Percentiles rank a stretch among this genome's conserved stretches.
Evolutionary conservation across 1,284 basidiomycete genomes (phyloP).

Genomic region (Leccinum pachyderme): DNA sequence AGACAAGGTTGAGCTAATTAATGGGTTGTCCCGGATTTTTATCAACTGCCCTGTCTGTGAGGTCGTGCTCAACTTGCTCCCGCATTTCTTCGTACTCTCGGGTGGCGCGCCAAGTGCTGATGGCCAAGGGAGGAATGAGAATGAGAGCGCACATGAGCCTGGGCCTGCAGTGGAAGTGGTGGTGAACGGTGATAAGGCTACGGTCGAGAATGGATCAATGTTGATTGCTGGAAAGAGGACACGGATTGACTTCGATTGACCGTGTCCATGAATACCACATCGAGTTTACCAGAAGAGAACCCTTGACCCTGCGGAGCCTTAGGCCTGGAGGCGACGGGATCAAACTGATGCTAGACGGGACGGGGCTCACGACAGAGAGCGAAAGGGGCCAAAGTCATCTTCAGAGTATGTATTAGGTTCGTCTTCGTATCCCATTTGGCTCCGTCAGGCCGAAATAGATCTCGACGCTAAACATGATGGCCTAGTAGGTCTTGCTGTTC

Average conservation of each 20-base stretch:
- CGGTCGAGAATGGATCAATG: conserved; percentile 17
- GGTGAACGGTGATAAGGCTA: conserved; percentile 19
- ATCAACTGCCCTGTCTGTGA: conserved; percentile 30
- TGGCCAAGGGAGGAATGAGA: not conserved
- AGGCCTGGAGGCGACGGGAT: conserved; percentile 29
- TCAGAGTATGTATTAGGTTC: conserved; percentile 56
- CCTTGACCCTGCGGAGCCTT: conserved; percentile 29
- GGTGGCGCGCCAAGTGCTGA: conserved; percentile 20
- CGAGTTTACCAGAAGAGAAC: conserved; percentile 11
- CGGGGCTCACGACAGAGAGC: conserved; percentile 27
- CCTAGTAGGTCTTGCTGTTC: conserved; percentile 71
- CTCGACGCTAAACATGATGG: conserved; percentile 76
- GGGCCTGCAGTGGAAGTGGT: too few species aligned
- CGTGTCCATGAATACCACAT: conserved; percentile 23
- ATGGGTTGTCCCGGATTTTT: conserved; percentile 29
- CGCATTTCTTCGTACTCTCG: conserved; percentile 26
- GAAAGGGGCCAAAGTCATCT: conserved; percentile 43
- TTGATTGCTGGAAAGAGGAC: conserved; percentile 18
- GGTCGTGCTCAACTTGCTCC: conserved; percentile 24
- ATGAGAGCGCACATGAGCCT: not conserved
- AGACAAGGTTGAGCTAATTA: conserved; percentile 23
- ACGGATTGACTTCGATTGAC: conserved; percentile 23
- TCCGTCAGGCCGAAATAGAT: conserved; percentile 80
- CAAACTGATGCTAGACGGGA: conserved; percentile 31
- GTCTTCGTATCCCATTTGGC: conserved; percentile 76